These are phyloP conservation scores for Microdochium nivale DNA, from an alignment of 2,329 filamentous ascomycete species.

Conservation along the genomic window DNA sequence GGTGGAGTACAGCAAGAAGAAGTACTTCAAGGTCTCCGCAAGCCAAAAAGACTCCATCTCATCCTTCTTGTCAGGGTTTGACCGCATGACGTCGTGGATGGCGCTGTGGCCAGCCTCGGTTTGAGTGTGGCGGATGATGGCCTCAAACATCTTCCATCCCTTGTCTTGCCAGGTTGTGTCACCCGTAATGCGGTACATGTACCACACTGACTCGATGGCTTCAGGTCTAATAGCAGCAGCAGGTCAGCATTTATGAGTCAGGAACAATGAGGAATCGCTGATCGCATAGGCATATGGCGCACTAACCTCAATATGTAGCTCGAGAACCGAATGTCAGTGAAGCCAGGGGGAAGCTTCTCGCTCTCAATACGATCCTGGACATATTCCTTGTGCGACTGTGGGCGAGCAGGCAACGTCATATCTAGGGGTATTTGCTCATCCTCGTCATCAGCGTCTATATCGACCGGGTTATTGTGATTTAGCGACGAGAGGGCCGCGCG, in stretches of 20 bases:
- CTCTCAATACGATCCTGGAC: slow-evolving; percentile 34
- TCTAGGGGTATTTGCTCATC: slow-evolving; percentile 17
- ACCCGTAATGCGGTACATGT: slow-evolving; percentile 84
- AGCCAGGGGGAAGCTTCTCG: slow-evolving; percentile 41
- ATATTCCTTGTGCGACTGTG: slow-evolving; percentile 45
- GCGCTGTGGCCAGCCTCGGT: slow-evolving; percentile 63
- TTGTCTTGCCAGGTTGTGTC: slow-evolving; percentile 67
- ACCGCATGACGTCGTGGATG: slow-evolving; percentile 51
- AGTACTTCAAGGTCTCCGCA: slow-evolving; percentile 88
- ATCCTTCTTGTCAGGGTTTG: slow-evolving; percentile 38
- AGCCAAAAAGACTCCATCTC: slow-evolving; percentile 87
- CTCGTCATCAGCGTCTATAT: slow-evolving; percentile 6
- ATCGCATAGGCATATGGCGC: background rate
- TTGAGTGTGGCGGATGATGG: slow-evolving; percentile 57
- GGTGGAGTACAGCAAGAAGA: slow-evolving; percentile 65
- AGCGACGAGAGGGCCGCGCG: background rate
- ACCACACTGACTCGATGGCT: slow-evolving; percentile 81
- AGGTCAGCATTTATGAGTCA: slow-evolving; percentile 6
- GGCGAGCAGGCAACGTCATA: slow-evolving; percentile 26
- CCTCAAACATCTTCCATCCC: slow-evolving; percentile 79
- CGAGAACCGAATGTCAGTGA: slow-evolving; percentile 31
- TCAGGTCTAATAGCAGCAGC: slow-evolving; percentile 51
- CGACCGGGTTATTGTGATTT: background rate
- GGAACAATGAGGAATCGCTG: slow-evolving; percentile 7
- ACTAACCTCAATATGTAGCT: slow-evolving; percentile 56